A percentile compares a stretch with the other conserved stretches of the same genome.
Conservation (phyloP, 2,329 filamentous ascomycete genomes). For the Penicillium fuscoglaucum region DNA sequence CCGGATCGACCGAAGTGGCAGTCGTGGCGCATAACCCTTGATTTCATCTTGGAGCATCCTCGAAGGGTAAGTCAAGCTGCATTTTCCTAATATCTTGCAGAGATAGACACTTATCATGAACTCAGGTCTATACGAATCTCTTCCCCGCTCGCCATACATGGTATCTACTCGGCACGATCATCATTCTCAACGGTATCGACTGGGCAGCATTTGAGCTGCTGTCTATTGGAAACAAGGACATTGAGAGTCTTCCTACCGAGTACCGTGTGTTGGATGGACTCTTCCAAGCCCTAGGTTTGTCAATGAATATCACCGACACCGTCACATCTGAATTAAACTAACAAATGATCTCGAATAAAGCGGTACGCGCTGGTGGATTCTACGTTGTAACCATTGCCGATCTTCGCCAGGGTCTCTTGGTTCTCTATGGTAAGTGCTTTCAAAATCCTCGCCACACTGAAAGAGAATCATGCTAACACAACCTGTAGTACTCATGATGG, state of each 20-base stretch:
- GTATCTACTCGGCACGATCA: slow-evolving; percentile 64
- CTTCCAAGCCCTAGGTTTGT: slow-evolving; percentile 58
- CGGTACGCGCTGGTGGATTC: slow-evolving; percentile 64
- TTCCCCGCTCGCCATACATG: slow-evolving; percentile 66
- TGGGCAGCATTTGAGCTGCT: slow-evolving; percentile 67
- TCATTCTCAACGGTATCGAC: slow-evolving; percentile 62
- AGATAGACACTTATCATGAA: slow-evolving; percentile 8
- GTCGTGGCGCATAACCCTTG: slow-evolving; percentile 34
- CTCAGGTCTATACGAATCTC: slow-evolving; percentile 45
- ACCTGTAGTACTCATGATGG: slow-evolving; percentile 41
- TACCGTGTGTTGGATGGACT: slow-evolving; percentile 63
- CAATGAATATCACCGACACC: background rate
- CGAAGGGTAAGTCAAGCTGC: slow-evolving; percentile 26
- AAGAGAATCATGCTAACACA: slow-evolving; percentile 11
- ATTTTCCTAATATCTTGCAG: background rate
- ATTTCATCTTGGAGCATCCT: slow-evolving; percentile 40
- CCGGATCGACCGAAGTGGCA: slow-evolving; percentile 29
- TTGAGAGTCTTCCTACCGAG: slow-evolving; percentile 54
- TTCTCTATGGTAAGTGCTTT: slow-evolving; percentile 30
- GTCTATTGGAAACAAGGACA: slow-evolving; percentile 60
- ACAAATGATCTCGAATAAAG: slow-evolving; percentile 11
- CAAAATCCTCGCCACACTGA: background rate
- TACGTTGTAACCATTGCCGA: slow-evolving; percentile 63
- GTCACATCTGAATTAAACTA: background rate
- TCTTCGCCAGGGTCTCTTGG: slow-evolving; percentile 47